These are phyloP conservation scores for Taphrina communis DNA, from an alignment of 1,139 yeast genomes.

Conservation along the genomic window DNA sequence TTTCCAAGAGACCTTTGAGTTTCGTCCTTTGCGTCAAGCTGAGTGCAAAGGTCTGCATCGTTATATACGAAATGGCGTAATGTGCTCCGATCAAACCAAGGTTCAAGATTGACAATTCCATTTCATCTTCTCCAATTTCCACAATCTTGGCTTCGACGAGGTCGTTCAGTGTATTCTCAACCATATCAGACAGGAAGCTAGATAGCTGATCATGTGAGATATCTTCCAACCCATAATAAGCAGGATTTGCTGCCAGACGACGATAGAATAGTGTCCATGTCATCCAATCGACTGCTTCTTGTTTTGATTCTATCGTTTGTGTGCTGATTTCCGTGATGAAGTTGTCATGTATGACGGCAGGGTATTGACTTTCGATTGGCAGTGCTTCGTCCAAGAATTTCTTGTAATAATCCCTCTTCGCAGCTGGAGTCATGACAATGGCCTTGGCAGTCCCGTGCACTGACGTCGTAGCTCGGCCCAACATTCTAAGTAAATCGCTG, in stretches of 20 bases:
- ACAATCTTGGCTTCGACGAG: constrained; percentile 67
- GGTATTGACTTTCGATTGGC: constrained; percentile 82
- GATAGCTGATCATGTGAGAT: constrained; percentile 72
- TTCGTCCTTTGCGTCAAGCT: constrained; percentile 63
- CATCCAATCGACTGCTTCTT: constrained; percentile 89
- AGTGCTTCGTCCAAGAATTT: constrained; percentile 75
- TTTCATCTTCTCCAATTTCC: constrained; percentile 60
- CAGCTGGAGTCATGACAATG: constrained; percentile 62
- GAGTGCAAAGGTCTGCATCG: constrained; percentile 67
- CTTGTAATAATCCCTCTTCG: constrained; percentile 67
- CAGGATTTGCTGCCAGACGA: constrained; percentile 79
- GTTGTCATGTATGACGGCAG: constrained; percentile 65
- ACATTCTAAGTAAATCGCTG: constrained; percentile 57
- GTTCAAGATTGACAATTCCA: constrained; percentile 63
- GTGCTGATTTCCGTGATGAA: constrained; percentile 74
- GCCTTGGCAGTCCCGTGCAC: constrained; percentile 51
- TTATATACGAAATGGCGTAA: constrained; percentile 66
- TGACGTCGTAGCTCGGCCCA: constrained; percentile 23
- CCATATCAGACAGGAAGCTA: constrained; percentile 78
- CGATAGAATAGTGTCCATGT: constrained; percentile 84
- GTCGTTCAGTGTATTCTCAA: constrained; percentile 74
- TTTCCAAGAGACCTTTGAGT: constrained; percentile 68
- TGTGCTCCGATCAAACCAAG: constrained; percentile 78
- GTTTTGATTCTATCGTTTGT: constrained; percentile 68
- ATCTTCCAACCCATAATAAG: constrained; percentile 79